Evolutionary conservation across 805 yeast species (phyloP).

Genomic region (Ogataea glucozyma): DNA sequence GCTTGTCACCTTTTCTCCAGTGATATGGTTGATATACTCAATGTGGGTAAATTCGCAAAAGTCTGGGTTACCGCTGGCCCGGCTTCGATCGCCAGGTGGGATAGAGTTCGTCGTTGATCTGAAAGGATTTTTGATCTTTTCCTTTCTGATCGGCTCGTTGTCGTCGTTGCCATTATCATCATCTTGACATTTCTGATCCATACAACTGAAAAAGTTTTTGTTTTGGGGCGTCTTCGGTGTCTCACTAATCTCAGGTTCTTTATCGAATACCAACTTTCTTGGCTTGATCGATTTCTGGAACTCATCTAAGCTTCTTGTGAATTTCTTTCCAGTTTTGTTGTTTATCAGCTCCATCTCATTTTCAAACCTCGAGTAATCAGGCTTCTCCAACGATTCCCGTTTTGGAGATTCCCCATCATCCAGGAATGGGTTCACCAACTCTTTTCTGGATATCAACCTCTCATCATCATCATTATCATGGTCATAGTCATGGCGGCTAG

Average conservation of each 20-base stretch:
- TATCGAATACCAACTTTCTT: constrained; percentile 35
- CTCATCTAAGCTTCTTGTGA: constrained; percentile 33
- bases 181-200: constrained; percentile 4
- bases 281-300: constrained; percentile 41
- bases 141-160: constrained; percentile 24
- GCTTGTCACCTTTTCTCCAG: constrained; percentile 37
- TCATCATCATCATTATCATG: constrained; percentile 25
- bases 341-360: constrained; percentile 43
- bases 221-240: constrained; percentile 22
- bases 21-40: constrained; percentile 27
- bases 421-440: constrained; percentile 35
- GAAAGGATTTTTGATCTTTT: constrained; percentile 30
- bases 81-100: background rate
- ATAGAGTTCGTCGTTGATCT: constrained; percentile 8
- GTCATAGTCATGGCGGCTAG: constrained; percentile 3
- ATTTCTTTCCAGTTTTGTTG: constrained; percentile 43
- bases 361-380: constrained; percentile 30
- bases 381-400: background rate
- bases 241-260: background rate
- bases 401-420: constrained; percentile 9
- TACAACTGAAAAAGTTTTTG: constrained; percentile 14
- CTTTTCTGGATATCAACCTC: constrained; percentile 15
- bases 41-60: constrained; percentile 11
- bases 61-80: background rate
- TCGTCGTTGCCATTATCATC: constrained; percentile 8